Evolutionary conservation across 768 basidiomycete genomes (phyloP), one percentile per base, ranked within the genome.

Genomic region (Hypholoma sublateritium): DNA sequence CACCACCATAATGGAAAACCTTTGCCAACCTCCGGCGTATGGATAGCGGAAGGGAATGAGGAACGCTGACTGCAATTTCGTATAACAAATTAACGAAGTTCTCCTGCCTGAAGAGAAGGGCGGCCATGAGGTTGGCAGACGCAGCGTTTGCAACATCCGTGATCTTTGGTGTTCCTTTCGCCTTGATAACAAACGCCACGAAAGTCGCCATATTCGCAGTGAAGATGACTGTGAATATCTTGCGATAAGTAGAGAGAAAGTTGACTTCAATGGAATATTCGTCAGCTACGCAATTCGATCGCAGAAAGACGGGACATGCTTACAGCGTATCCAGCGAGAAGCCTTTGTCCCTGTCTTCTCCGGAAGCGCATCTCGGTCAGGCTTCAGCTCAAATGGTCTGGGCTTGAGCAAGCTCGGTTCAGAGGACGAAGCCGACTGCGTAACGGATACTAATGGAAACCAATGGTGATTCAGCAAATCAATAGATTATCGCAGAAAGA

Each of bases 1-100:
- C 78, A 61, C 83, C 83, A 32, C 82, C 83, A 57, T 81, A 81
- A 57, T 80, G 78, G 60, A 80, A 84, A 1, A 83, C 79, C 48
- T 79, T 75, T 9, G 81, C 82, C 21, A 75, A 70, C 25, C 74
- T 65, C 12, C 78, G 72, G 11, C 83, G 76, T 54, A 83, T 62
- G 69, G 73, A 76, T 59, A 72, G 62, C 16, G 67, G 81, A 64
- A 60, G 70, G 61, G 68, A 69, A 41, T 70, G 77, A 59, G 71
- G 67, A 61, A 76, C 62, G 61, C 70, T 60, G 66, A 77, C 58
- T 60, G 75, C 77, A 32, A 82, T 72, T 43, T 74, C 75, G 69
- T 80, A 84, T 58, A 75, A 74, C 1, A 78, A 62, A 62, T 84
- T 83, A 61, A 83, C 77, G 39, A 84, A 79, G 57, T 83, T 79